These are phyloP conservation scores for Trichosporon sp. DNA, from an alignment of 1,284 basidiomycete genomes.

Conservation along the genomic window DNA sequence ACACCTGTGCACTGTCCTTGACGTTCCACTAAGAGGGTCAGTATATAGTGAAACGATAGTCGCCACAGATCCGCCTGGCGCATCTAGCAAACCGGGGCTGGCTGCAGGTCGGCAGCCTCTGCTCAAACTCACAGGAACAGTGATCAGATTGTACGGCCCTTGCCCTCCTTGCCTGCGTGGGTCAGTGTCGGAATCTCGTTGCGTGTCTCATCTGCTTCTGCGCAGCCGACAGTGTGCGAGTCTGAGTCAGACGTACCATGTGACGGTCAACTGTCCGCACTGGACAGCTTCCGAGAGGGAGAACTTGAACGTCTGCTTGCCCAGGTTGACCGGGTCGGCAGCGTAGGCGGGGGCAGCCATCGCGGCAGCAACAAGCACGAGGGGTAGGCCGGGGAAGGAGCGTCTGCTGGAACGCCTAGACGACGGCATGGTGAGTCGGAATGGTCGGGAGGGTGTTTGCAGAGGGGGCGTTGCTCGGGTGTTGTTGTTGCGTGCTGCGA, in stretches of 20 bases:
- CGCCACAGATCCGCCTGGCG: too few relatives aligned
- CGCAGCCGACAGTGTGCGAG: neutral
- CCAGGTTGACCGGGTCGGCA: neutral
- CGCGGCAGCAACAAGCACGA: neutral
- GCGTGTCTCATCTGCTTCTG: neutral
- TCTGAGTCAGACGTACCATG: neutral
- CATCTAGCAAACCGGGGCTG: too few relatives aligned
- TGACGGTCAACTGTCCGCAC: neutral
- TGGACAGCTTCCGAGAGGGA: neutral
- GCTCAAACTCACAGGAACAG: constrained; percentile 10
- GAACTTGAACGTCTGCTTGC: constrained; percentile 9
- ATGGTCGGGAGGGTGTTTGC: neutral
- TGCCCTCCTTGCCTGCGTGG: constrained; percentile 10
- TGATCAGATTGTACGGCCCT: constrained; percentile 8
- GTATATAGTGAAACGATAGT: neutral
- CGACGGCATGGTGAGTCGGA: neutral
- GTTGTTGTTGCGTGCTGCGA: neutral
- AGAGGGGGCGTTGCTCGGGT: neutral
- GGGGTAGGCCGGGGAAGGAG: neutral
- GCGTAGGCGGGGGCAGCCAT: neutral
- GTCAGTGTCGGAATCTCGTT: neutral
- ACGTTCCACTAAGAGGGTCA: neutral
- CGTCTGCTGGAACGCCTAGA: constrained; percentile 1
- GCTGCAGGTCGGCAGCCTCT: neutral
- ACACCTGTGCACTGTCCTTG: constrained; percentile 6